phyloP scores from a whole-genome alignment of 768 basidiomycete genomes.

The Pisolithus marmoratus region DNA sequence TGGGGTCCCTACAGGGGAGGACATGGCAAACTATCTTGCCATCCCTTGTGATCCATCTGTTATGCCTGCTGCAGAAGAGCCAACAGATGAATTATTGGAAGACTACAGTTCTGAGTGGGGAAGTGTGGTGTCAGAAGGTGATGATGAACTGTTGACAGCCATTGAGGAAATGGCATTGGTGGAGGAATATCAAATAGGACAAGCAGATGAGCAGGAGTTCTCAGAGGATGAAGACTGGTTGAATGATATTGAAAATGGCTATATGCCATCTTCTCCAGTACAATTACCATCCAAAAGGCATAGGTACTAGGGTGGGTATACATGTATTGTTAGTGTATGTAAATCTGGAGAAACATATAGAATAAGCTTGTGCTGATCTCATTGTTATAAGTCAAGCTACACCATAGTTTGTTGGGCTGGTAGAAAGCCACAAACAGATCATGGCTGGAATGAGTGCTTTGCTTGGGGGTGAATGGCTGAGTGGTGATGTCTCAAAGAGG shows the following conservation, averaged over 20 bases:
- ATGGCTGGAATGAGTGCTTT: too few species aligned
- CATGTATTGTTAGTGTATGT: too few species aligned
- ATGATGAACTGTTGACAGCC: constrained; percentile 1
- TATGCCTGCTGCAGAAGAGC: neutral
- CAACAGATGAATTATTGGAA: neutral
- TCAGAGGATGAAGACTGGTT: neutral
- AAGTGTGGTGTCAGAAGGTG: neutral
- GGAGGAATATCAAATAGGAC: neutral
- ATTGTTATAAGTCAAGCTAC: too few species aligned
- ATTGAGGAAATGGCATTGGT: constrained; percentile 2
- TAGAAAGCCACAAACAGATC: too few species aligned
- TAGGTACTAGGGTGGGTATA: neutral
- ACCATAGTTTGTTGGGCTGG: too few species aligned
- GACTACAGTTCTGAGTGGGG: neutral
- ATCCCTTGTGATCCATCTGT: neutral
- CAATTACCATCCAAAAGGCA: neutral
- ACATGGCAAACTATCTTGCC: neutral
- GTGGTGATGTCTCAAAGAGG: too few species aligned
- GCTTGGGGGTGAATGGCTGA: too few species aligned
- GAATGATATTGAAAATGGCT: neutral
- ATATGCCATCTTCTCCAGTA: neutral
- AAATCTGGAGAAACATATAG: too few species aligned
- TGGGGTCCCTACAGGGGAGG: neutral
- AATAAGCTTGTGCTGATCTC: too few species aligned
- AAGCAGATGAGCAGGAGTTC: neutral